phyloP scores from a whole-genome alignment of 495 filamentous ascomycete species.

The Penicillium canescens region DNA sequence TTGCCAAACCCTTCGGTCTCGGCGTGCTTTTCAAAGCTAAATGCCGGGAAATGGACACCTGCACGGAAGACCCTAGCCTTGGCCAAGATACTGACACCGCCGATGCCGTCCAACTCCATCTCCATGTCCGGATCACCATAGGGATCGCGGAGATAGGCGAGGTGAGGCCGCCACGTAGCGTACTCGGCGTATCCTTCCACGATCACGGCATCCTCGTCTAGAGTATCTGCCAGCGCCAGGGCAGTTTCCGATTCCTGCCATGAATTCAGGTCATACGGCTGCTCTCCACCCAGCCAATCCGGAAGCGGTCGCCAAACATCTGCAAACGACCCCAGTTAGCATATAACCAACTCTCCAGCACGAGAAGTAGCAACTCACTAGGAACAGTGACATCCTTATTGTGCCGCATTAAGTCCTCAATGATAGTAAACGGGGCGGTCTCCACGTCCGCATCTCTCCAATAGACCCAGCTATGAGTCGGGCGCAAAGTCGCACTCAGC shows the following conservation, averaged over 20 bases:
- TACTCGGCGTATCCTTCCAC: conserved; percentile 99
- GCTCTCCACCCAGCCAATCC: conserved; percentile 98
- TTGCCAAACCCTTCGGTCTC: conserved; percentile 99
- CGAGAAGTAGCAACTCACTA: conserved; percentile 64
- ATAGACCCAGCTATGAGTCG: conserved; percentile 98
- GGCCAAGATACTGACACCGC: conserved; percentile 94
- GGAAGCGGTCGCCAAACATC: conserved; percentile 98
- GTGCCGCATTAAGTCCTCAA: conserved; percentile 98
- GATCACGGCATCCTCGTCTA: conserved; percentile 98
- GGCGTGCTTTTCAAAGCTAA: conserved; percentile 98
- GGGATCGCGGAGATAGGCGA: conserved; percentile 95
- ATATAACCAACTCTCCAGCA: not conserved
- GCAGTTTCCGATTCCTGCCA: conserved; percentile 99
- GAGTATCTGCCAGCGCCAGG: conserved; percentile 85
- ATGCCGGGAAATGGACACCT: conserved; percentile 96
- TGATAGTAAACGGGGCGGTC: conserved; percentile 91
- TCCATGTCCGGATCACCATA: conserved; percentile 99
- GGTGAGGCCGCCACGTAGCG: conserved; percentile 96
- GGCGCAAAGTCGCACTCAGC: conserved; percentile 86
- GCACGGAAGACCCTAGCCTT: conserved; percentile 94
- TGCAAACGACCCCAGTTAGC: conserved; percentile 32
- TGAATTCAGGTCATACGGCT: conserved; percentile 97
- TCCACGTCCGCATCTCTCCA: conserved; percentile 99
- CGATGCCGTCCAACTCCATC: conserved; percentile 98
- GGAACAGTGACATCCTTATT: conserved; percentile 99